phyloP scores from a whole-genome alignment of 1,139 yeast genomes.

The Taphrina pruni region DNA sequence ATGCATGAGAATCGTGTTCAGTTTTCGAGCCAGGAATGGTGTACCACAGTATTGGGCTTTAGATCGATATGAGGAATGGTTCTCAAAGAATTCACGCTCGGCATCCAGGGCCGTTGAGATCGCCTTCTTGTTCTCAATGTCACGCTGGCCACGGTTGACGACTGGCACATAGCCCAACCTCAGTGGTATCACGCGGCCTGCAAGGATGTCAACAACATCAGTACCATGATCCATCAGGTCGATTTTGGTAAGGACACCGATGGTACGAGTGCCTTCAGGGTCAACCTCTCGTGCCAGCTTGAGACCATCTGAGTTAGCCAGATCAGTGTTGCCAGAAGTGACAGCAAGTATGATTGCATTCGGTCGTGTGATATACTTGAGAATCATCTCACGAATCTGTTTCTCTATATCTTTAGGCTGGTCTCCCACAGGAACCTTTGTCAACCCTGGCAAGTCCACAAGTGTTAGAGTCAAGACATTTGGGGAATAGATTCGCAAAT shows the following conservation, averaged over 20 bases:
- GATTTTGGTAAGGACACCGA: conserved; percentile 95
- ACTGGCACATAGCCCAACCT: conserved; percentile 97
- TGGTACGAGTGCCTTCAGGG: conserved; percentile 92
- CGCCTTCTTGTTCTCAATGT: conserved; percentile 83
- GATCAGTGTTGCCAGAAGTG: conserved; percentile 95
- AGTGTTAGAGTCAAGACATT: conserved; percentile 92
- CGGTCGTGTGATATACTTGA: conserved; percentile 92
- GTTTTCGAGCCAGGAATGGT: conserved; percentile 90
- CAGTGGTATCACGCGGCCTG: conserved; percentile 93
- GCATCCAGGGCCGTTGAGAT: conserved; percentile 86
- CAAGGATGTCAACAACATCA: conserved; percentile 95
- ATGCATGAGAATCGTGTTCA: conserved; percentile 85
- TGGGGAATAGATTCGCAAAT: conserved; percentile 92
- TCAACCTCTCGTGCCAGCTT: conserved; percentile 97
- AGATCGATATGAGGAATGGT: conserved; percentile 92
- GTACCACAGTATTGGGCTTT: conserved; percentile 95
- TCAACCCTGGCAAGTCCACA: conserved; percentile 96
- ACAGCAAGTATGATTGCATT: conserved; percentile 95
- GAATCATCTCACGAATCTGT: conserved; percentile 90
- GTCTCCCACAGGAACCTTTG: conserved; percentile 98
- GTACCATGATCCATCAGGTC: conserved; percentile 99
- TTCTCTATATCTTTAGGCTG: conserved; percentile 97
- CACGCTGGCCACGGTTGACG: conserved; percentile 96
- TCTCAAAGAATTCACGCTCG: conserved; percentile 80
- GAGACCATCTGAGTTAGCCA: conserved; percentile 96